Evolutionary conservation across 1,284 basidiomycete species (phyloP).

Genomic region (Heterobasidion irregulare): DNA sequence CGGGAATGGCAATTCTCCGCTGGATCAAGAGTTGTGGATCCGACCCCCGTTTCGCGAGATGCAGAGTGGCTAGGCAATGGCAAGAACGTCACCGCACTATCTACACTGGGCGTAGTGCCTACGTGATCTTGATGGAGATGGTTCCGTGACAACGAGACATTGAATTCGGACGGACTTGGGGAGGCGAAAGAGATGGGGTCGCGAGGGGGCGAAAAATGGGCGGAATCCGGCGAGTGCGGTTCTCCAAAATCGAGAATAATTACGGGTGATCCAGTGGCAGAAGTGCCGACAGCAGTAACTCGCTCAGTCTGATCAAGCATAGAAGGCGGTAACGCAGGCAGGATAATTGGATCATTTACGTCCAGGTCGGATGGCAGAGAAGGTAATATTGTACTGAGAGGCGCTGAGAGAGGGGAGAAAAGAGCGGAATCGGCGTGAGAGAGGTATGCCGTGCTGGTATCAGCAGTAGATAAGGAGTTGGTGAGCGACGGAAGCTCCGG

Average conservation of each 20-base stretch:
- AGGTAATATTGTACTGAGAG: background rate
- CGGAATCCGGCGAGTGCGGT: conserved; percentile 12
- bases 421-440: background rate
- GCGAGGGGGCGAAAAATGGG: conserved; percentile 10
- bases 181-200: conserved; percentile 16
- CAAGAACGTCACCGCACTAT: conserved; percentile 7
- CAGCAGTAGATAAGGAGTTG: conserved; percentile 9
- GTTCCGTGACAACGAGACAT: conserved; percentile 4
- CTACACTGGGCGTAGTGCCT: background rate
- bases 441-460: conserved; percentile 3
- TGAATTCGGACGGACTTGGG: conserved; percentile 22
- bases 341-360: background rate
- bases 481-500: conserved; percentile 12
- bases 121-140: background rate
- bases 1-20: background rate
- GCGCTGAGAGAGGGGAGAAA: background rate
- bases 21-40: background rate
- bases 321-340: no score
- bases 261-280: conserved; percentile 2
- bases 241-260: conserved; percentile 5
- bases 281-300: background rate
- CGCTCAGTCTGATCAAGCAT: no score
- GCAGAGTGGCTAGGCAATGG: background rate
- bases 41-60: background rate
- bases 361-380: background rate